Conservation (phyloP, 345 rosid genomes). For the Boechera retrofracta region DNA sequence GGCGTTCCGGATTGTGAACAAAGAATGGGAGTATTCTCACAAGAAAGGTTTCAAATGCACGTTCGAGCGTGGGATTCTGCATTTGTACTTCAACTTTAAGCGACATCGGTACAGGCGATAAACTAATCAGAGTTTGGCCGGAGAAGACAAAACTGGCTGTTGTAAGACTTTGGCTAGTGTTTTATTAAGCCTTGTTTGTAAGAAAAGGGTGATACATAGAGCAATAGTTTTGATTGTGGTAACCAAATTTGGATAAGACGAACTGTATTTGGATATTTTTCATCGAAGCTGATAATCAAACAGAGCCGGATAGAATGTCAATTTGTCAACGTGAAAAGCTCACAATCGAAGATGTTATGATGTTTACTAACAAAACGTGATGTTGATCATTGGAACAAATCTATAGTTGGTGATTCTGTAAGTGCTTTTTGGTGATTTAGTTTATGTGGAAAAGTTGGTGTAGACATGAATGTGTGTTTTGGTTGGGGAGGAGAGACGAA, state of each 20-base stretch:
- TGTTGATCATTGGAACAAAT: background rate
- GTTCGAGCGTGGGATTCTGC: conserved; percentile 91
- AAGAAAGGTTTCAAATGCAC: conserved; percentile 97
- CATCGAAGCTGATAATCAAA: background rate
- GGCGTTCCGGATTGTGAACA: conserved; percentile 92
- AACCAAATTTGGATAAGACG: background rate
- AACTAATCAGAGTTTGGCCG: conserved; percentile 30
- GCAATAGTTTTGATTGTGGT: background rate
- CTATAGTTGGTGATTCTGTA: background rate
- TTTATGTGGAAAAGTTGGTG: conserved; percentile 26
- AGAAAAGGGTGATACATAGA: background rate
- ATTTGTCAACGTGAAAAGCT: background rate
- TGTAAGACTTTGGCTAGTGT: conserved; percentile 26
- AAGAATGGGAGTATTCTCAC: conserved; percentile 98
- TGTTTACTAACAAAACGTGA: conserved; percentile 16
- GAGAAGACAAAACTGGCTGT: conserved; percentile 21
- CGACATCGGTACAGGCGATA: conserved; percentile 90
- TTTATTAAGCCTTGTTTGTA: conserved; percentile 31
- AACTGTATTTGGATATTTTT: background rate
- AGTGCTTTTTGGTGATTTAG: conserved; percentile 1
- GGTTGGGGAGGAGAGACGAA: conserved; percentile 22
- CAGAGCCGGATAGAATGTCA: background rate
- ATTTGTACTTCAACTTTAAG: conserved; percentile 88
- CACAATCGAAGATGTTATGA: background rate
- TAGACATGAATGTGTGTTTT: conserved; percentile 8